Base-by-base conservation (phyloP, 2,329 filamentous ascomycete species). In the Fonsecaea nubica region DNA sequence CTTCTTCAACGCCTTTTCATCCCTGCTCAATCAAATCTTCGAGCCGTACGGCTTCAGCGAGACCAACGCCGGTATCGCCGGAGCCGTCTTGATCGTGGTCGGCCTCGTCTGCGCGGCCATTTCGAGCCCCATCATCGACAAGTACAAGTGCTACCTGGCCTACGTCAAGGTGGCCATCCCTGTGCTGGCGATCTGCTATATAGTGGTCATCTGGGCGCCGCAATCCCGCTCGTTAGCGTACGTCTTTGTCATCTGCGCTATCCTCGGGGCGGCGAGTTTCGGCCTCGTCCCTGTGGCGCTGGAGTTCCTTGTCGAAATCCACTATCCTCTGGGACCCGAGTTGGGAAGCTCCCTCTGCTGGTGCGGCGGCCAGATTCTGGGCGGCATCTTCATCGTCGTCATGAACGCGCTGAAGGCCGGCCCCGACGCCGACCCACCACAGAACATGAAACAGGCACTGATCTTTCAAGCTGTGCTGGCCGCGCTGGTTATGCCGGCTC, bases 1-100 rank as follows among this genome's bases (percentile, higher is more conserved):
- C 73, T 90, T 95, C 81, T 99, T 99, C 88, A 98, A 98, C 84
- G 90, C 90, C 72, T 83, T 93, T 71, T 96, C 93, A 58, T 91
- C 91, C 1, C 86, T 98, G 1, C 84, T 98, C 9, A 96, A 94
- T 81, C 94, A 97, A 76, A 92, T 98, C 76, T 86, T 98, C 70
- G 82, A 87, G 45, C 95, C 95, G 0, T 94, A 97, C 80, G 91
- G 88, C 74, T 96, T 92, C 84, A 86, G 82, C 66, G 90, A 96
- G 76, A 90, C 90, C 70, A 85, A 97, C 63, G 92, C 94, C 25
- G 95, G 95, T 38, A 93, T 98, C 74, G 92, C 90, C 10, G 95
- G 95, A 70, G 95, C 91, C 0, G 79, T 98, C 8, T 85, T 98
- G 38, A 98, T 98, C 76, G 84, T 97, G 55, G 91, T 95, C 61